Base-by-base conservation (phyloP, 495 filamentous ascomycete species). In the Penicillium fimorum region DNA sequence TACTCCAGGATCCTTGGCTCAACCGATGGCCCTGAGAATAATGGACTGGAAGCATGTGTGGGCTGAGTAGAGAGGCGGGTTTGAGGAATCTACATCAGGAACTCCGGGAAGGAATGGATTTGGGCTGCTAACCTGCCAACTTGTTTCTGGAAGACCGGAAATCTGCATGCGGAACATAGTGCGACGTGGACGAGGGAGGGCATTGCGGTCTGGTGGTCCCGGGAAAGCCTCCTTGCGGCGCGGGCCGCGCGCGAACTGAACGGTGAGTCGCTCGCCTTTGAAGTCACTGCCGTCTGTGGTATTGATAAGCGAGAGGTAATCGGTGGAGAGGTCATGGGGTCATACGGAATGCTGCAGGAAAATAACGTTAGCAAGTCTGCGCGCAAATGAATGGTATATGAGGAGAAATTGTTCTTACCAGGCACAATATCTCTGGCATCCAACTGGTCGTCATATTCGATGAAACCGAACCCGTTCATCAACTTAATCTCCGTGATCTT, bases 401-500 rank as follows among this genome's bases (percentile, higher is more conserved):
- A 15, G 30, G 17, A 10, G 22, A 4, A 22, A 7, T 4, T 45
- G 15, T 10, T 43, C 85, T 75, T 82, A 98, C 94, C 91, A 70
- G 94, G 94, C 57, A 98, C 94, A 42, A 97, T 91, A 75, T 97
- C 94, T 61, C 92, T 87, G 56, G 94, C 95, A 80, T 97, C 94
- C 83, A 96, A 87, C 38, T 91, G 83, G 80, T 96, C 94, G 70
- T 97, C 93, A 74, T 97, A 98, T 72, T 98, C 95, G 69, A 98
- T 95, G 76, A 98, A 98, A 72, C 94, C 94, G 69, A 98, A 98
- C 60, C 94, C 94, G 71, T 95, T 96, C 95, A 97, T 98, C 60
- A 98, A 86, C 80, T 98, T 98, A 80, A 98, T 92, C 78, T 98
- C 94, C 55, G 87, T 93, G 64, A 98, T 97, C 72, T 96, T 92